Evolutionary conservation across 2,329 filamentous ascomycete genomes (phyloP), one percentile per base, ranked within the genome.

Genomic region (Fusarium udum): DNA sequence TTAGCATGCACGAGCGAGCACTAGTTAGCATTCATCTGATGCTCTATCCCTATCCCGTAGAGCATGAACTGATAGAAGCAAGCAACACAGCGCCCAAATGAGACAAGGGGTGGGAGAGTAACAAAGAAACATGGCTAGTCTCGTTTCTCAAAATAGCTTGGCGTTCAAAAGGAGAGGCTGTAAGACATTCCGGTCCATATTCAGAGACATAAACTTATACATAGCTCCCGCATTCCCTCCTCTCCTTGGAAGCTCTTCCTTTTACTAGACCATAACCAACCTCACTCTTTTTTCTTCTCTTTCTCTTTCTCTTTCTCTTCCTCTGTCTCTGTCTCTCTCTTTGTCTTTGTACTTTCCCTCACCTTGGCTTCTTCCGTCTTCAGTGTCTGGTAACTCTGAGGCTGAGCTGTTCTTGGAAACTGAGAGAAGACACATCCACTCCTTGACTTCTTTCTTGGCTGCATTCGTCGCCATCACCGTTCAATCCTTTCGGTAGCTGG

Each of bases 401-500:
- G 36, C 39, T 64, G 42, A 18, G 46, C 40, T 66, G 53, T 52
- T 52, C 48, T 60, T 32, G 64, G 48, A 57, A n/a, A 49, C 45
- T 26, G n/a, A n/a, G 55, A 58, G 20, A 34, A 55, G 56, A 52
- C 60, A 67, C 46, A 52, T 73, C 61, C 64, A 56, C 55, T 67
- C 40, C 52, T 48, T 69, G 32, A 61, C 51, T 60, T 56, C 49
- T 51, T 48, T 39, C 64, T 67, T 57, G 62, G 65, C 67, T 62
- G 64, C 73, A 67, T 68, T 66, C 65, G 64, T 75, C 67, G 59
- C 43, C 49, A 20, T 28, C 37, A 77, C 74, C 79, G 75, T 80
- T 79, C 78, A 79, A 78, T 81, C 78, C 72, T 79, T 81, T 63
- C 77, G 78, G 78, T 76, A 77, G 76, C 78, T 80, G 76, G 77